A percentile compares a stretch with the other conserved stretches of the same genome.
These are phyloP conservation scores for Spiraea crenata DNA, from an alignment of 331 rosid genomes.

Conservation along the genomic window DNA sequence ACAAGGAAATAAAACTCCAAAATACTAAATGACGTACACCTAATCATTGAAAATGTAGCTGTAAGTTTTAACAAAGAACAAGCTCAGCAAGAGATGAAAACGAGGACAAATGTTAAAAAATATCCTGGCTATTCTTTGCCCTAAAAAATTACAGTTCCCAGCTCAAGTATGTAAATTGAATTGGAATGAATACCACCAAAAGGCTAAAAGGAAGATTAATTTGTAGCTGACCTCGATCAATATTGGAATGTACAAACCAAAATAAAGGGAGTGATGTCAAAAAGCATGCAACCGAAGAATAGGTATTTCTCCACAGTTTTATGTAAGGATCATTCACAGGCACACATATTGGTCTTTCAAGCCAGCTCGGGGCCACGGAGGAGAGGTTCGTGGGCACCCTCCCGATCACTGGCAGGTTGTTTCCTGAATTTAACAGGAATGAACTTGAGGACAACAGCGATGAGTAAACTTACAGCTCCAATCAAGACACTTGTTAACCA, in stretches of 20 bases:
- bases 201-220: not conserved
- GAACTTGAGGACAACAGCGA: slow-evolving; percentile 59
- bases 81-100: not conserved
- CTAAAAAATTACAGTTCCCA: not conserved
- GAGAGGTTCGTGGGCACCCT: slow-evolving; percentile 56
- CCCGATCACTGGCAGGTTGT: slow-evolving; percentile 15
- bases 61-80: not conserved
- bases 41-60: not conserved
- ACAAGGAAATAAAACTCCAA: too few relatives aligned
- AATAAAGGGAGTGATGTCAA: not conserved
- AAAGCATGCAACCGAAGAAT: not conserved
- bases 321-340: slow-evolving; percentile 3
- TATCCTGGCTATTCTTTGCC: not conserved
- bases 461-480: slow-evolving; percentile 58
- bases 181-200: not conserved
- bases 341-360: slow-evolving; percentile 13
- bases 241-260: not conserved
- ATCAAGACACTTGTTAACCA: slow-evolving; percentile 61
- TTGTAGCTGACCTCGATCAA: not conserved
- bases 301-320: not conserved
- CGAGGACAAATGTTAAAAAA: not conserved
- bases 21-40: too few relatives aligned
- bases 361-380: slow-evolving; percentile 75
- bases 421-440: slow-evolving; percentile 46
- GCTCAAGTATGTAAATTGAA: not conserved